These are phyloP conservation scores for Lithospermum erythrorhizon DNA, from an alignment of 257 asterid genomes.

Conservation along the genomic window DNA sequence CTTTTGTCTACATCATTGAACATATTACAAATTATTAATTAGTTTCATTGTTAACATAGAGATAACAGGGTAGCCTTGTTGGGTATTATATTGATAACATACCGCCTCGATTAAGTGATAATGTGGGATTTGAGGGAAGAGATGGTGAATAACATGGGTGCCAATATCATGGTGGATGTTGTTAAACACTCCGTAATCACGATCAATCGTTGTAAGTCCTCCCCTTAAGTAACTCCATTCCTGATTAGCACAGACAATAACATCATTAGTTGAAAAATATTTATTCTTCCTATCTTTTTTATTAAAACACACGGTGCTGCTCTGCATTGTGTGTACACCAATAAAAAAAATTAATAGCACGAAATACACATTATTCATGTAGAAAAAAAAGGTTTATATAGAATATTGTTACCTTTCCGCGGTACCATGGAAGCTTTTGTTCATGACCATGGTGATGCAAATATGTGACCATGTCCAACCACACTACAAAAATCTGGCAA, in stretches of 20 bases:
- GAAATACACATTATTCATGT: not conserved
- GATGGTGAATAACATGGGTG: constrained; percentile 81
- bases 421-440: constrained; percentile 78
- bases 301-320: too few species aligned
- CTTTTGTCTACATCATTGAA: constrained; percentile 15
- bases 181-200: constrained; percentile 69
- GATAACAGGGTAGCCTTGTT: not conserved
- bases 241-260: constrained; percentile 18
- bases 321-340: not conserved
- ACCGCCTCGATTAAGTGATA: constrained; percentile 81
- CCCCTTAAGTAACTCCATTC: constrained; percentile 91
- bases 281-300: too few species aligned
- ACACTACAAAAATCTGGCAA: constrained; percentile 54
- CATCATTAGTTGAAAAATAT: not conserved
- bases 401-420: constrained; percentile 47
- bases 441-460: constrained; percentile 87
- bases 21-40: not conserved
- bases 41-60: not conserved
- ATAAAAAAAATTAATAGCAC: not conserved
- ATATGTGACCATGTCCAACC: constrained; percentile 79
- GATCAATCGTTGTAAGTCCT: constrained; percentile 79
- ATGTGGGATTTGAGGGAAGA: constrained; percentile 90
- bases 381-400: not conserved
- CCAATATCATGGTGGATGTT: constrained; percentile 86
- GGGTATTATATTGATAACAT: constrained; percentile 4